A percentile compares a stretch with the other conserved stretches of the same genome.
Evolutionary conservation across 179 eudicot genomes (phyloP).

Genomic region (Spergularia azorica): DNA sequence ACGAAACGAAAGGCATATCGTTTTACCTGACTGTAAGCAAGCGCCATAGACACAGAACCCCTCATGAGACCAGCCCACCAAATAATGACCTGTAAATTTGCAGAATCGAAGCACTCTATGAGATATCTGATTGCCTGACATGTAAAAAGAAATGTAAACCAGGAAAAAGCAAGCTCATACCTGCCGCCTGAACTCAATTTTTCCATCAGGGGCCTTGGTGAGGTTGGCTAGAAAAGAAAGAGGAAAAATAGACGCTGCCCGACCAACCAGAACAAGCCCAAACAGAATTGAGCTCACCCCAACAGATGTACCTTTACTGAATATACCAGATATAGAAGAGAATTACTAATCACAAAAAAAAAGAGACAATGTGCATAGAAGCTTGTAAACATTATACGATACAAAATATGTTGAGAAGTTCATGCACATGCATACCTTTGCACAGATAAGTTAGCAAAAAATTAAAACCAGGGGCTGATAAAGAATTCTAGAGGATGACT

Average conservation of each 20-base stretch:
- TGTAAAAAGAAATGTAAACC: neutral
- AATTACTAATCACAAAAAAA: neutral
- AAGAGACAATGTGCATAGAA: neutral
- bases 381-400: conserved; percentile 14
- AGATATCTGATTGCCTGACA: neutral
- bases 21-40: conserved; percentile 66
- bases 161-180: conserved; percentile 21
- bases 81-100: conserved; percentile 43
- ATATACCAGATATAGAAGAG: neutral
- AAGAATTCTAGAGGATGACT: too few species aligned
- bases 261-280: conserved; percentile 53
- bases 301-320: conserved; percentile 48
- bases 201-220: conserved; percentile 31
- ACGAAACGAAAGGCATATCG: neutral
- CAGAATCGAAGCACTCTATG: neutral
- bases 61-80: conserved; percentile 81
- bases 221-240: conserved; percentile 48
- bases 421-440: too few species aligned
- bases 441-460: too few species aligned
- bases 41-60: conserved; percentile 75
- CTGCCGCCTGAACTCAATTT: conserved; percentile 49
- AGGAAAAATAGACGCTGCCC: conserved; percentile 69
- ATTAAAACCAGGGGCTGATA: too few species aligned
- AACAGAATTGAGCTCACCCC: conserved; percentile 56
- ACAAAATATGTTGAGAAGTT: neutral